These are phyloP conservation scores for Pichia sp. DNA, from an alignment of 1,139 yeast genomes.

Conservation along the genomic window DNA sequence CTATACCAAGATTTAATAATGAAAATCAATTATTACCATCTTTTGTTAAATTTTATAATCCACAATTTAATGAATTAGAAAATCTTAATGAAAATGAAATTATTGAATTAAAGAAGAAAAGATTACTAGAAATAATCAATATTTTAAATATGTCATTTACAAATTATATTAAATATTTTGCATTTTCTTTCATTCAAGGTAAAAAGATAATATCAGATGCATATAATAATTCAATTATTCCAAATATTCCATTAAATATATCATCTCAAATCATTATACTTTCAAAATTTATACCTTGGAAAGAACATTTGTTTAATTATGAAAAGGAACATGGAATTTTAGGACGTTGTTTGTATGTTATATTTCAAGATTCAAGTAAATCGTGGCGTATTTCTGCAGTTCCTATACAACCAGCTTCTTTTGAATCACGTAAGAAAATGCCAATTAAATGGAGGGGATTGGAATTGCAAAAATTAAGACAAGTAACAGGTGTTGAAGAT, in stretches of 20 bases:
- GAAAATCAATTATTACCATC: constrained; percentile 65
- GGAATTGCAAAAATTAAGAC: constrained; percentile 71
- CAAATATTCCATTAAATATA: not conserved
- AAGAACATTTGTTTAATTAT: constrained; percentile 72
- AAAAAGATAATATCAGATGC: constrained; percentile 33
- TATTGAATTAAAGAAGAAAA: constrained; percentile 43
- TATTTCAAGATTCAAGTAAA: constrained; percentile 64
- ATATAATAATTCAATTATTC: not conserved
- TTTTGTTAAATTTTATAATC: constrained; percentile 67
- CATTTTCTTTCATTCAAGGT: constrained; percentile 87
- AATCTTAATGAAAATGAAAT: constrained; percentile 47
- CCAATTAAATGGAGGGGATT: constrained; percentile 90
- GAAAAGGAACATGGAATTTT: constrained; percentile 51
- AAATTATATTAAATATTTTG: constrained; percentile 61
- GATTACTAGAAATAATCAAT: constrained; percentile 62
- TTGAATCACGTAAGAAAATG: constrained; percentile 74
- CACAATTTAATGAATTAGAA: constrained; percentile 27
- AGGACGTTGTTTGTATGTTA: constrained; percentile 64
- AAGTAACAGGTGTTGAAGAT: constrained; percentile 67
- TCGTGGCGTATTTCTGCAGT: constrained; percentile 91
- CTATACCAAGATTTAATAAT: constrained; percentile 35
- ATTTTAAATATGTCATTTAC: constrained; percentile 76
- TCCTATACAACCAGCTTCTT: constrained; percentile 62
- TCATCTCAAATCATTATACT: constrained; percentile 47
- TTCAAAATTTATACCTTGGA: constrained; percentile 82